Conservation (phyloP, 2,329 filamentous ascomycete genomes). For the Pseudocercospora macadamiae region DNA sequence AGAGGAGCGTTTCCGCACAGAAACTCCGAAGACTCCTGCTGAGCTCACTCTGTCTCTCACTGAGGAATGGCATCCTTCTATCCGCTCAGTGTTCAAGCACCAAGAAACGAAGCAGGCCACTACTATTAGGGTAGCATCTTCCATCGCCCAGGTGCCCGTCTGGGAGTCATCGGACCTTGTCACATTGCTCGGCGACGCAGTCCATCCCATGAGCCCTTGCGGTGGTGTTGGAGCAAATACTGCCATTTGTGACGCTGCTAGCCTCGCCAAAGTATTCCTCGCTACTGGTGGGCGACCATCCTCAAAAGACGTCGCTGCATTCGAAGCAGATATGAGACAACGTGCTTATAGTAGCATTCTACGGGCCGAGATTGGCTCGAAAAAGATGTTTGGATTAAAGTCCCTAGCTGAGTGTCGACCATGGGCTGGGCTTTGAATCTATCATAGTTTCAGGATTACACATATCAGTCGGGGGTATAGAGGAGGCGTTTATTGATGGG, state of each 20-base stretch:
- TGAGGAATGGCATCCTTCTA: slow-evolving; percentile 27
- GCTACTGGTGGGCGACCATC: slow-evolving; percentile 34
- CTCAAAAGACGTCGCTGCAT: slow-evolving; percentile 37
- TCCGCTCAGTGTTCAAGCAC: slow-evolving; percentile 25
- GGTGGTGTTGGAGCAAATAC: slow-evolving; percentile 53
- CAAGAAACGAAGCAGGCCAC: slow-evolving; percentile 35
- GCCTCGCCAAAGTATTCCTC: slow-evolving; percentile 44
- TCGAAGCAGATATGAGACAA: slow-evolving; percentile 43
- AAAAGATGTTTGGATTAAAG: slow-evolving; percentile 33
- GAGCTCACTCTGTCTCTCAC: slow-evolving; percentile 22
- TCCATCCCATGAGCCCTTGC: slow-evolving; percentile 52
- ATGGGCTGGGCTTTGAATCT: not conserved
- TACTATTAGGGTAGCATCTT: slow-evolving; percentile 40
- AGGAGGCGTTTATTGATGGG: no score
- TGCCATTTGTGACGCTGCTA: slow-evolving; percentile 46
- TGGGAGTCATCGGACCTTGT: slow-evolving; percentile 41
- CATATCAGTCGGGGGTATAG: no score
- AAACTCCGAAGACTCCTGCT: slow-evolving; percentile 17
- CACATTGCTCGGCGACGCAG: slow-evolving; percentile 50
- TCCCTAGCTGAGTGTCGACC: slow-evolving; percentile 26
- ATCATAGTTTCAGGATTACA: no score
- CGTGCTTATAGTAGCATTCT: slow-evolving; percentile 39
- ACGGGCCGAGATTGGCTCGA: slow-evolving; percentile 29
- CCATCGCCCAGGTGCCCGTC: slow-evolving; percentile 36
- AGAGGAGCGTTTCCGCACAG: slow-evolving; percentile 25